Evolutionary conservation across 768 basidiomycete genomes (phyloP).

Genomic region (Boletus pseudopeckii): DNA sequence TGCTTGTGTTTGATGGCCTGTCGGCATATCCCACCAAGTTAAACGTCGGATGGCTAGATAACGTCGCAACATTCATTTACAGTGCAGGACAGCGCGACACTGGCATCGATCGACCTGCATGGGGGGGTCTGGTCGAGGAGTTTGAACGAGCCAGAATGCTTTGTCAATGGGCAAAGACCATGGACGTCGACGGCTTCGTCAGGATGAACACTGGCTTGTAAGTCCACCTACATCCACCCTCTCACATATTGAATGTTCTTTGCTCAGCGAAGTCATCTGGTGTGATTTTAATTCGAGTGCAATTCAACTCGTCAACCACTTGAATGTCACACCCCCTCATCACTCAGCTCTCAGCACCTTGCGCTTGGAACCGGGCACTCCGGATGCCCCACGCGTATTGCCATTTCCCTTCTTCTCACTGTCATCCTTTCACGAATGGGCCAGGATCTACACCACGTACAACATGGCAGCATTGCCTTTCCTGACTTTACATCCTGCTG

Average conservation of each 20-base stretch:
- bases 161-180: background rate
- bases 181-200: background rate
- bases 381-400: background rate
- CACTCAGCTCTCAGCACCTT: background rate
- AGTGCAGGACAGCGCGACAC: slow-evolving; percentile 2
- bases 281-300: slow-evolving; percentile 5
- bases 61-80: slow-evolving; percentile 1
- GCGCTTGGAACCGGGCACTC: slow-evolving; percentile 1
- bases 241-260: background rate
- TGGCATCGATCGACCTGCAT: background rate
- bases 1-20: slow-evolving; percentile 3
- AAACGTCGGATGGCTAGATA: slow-evolving; percentile 1
- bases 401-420: slow-evolving; percentile 5
- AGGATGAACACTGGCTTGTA: slow-evolving; percentile 5
- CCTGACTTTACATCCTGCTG: slow-evolving; percentile 3
- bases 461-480: background rate
- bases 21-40: slow-evolving; percentile 1
- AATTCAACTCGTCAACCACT: background rate
- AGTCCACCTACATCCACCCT: background rate
- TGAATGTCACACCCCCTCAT: slow-evolving; percentile 4
- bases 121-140: slow-evolving; percentile 1
- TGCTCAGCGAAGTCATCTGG: slow-evolving; percentile 5
- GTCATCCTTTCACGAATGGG: slow-evolving; percentile 6
- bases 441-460: background rate
- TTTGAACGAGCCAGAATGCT: background rate